A percentile compares a stretch with the other conserved stretches of the same genome.
These are phyloP conservation scores for Sporothrix curviconia DNA, from an alignment of 2,329 filamentous ascomycete genomes.

Conservation along the genomic window DNA sequence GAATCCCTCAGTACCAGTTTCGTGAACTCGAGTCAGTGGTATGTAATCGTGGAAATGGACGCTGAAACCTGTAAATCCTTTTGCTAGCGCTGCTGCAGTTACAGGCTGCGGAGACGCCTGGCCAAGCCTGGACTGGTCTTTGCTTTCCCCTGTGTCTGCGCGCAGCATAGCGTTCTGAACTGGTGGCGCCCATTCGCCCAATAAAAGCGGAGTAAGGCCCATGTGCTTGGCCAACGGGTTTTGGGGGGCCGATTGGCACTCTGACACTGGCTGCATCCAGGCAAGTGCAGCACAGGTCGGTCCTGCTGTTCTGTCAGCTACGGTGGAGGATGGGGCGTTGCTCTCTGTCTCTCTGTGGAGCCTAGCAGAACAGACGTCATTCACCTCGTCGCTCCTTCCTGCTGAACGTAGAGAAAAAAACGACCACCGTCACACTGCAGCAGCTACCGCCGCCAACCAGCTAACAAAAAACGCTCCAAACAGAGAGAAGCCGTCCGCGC, in stretches of 20 bases:
- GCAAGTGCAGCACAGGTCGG: slow-evolving; percentile 2
- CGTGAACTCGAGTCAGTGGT: no score
- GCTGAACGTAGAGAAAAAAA: no score
- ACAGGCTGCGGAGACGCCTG: not conserved
- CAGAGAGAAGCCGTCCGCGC: slow-evolving; percentile 2
- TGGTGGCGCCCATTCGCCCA: slow-evolving; percentile 4
- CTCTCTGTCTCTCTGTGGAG: not conserved
- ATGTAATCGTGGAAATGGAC: not conserved
- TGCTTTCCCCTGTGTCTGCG: not conserved
- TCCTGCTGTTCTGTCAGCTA: slow-evolving; percentile 1
- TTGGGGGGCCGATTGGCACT: not conserved
- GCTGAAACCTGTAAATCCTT: not conserved
- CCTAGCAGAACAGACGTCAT: slow-evolving; percentile 4
- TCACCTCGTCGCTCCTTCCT: slow-evolving; percentile 10
- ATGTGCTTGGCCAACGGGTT: slow-evolving; percentile 9
- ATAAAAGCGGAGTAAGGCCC: slow-evolving; percentile 7
- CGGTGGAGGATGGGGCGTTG: no score
- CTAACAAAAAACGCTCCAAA: not conserved
- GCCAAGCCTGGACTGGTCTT: not conserved
- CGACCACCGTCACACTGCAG: not conserved
- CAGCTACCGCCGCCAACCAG: slow-evolving; percentile 5
- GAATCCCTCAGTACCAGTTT: no score
- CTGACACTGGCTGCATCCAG: slow-evolving; percentile 7
- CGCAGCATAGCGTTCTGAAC: not conserved
- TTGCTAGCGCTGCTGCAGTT: not conserved